These are phyloP conservation scores for Leucocoprinus gongylophorus DNA, from an alignment of 1,284 basidiomycete genomes.

Conservation along the genomic window DNA sequence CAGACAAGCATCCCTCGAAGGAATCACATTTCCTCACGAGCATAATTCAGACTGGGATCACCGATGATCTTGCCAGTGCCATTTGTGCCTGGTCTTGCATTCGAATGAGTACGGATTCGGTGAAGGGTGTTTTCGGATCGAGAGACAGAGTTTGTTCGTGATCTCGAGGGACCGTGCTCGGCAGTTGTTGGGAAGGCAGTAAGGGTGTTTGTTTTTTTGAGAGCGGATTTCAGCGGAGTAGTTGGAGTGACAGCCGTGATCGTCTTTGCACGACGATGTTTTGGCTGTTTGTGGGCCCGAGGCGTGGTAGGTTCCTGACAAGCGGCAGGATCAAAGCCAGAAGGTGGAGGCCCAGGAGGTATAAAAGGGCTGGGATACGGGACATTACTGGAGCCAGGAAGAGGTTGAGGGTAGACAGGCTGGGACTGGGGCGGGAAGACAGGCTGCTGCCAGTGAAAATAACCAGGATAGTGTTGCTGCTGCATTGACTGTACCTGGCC, in stretches of 20 bases:
- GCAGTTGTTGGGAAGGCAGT: slow-evolving; percentile 14
- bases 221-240: slow-evolving; percentile 44
- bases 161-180: slow-evolving; percentile 1
- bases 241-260: slow-evolving; percentile 14
- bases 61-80: slow-evolving; percentile 4
- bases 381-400: slow-evolving; percentile 24
- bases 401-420: slow-evolving; percentile 9
- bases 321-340: slow-evolving; percentile 25
- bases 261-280: slow-evolving; percentile 13
- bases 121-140: slow-evolving; percentile 14
- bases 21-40: slow-evolving; percentile 8
- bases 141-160: slow-evolving; percentile 13
- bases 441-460: slow-evolving; percentile 13
- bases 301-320: slow-evolving; percentile 15
- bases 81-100: slow-evolving; percentile 8
- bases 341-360: slow-evolving; percentile 24
- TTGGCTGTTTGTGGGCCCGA: neutral
- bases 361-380: slow-evolving; percentile 23
- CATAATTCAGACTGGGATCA: slow-evolving; percentile 11
- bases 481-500: neutral
- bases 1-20: neutral
- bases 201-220: slow-evolving; percentile 42
- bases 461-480: slow-evolving; percentile 11
- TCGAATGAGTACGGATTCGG: slow-evolving; percentile 16
- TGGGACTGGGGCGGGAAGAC: slow-evolving; percentile 10